Evolutionary conservation across 2,329 filamentous ascomycete genomes (phyloP).

Genomic region (Botryotinia convoluta): DNA sequence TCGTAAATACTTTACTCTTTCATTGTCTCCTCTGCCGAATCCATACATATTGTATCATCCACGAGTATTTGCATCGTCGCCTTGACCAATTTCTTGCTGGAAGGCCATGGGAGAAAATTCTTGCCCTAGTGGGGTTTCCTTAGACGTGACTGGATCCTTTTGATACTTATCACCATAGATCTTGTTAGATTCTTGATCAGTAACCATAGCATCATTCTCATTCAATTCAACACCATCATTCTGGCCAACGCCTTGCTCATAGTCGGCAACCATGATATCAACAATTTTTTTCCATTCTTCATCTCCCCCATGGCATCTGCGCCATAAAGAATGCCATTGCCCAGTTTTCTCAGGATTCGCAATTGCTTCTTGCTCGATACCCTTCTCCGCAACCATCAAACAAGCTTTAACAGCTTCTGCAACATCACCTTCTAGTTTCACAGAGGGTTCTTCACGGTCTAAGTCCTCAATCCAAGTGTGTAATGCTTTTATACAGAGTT

Average conservation of each 20-base stretch:
- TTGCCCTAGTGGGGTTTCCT: neutral
- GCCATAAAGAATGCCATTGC: constrained; percentile 30
- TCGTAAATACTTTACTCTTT: neutral
- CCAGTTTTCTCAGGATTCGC: constrained; percentile 20
- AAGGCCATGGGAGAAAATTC: neutral
- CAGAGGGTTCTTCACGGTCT: constrained; percentile 50
- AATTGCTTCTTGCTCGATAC: constrained; percentile 25
- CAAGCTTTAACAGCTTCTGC: constrained; percentile 52
- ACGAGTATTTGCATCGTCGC: neutral
- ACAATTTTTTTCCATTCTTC: neutral
- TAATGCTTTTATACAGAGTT: constrained; percentile 47
- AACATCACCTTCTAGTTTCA: constrained; percentile 47
- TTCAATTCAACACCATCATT: neutral
- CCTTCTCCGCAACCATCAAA: constrained; percentile 53
- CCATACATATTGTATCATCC: neutral
- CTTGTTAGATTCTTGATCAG: neutral
- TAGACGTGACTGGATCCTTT: no score
- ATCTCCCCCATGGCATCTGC: constrained; percentile 16
- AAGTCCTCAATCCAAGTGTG: constrained; percentile 60
- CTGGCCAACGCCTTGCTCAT: neutral
- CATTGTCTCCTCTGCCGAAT: neutral
- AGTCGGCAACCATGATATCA: neutral
- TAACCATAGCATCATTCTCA: neutral
- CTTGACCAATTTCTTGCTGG: neutral
- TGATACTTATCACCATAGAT: neutral